Conservation (phyloP, 2,329 filamentous ascomycete genomes). For the Fusarium acutatum region DNA sequence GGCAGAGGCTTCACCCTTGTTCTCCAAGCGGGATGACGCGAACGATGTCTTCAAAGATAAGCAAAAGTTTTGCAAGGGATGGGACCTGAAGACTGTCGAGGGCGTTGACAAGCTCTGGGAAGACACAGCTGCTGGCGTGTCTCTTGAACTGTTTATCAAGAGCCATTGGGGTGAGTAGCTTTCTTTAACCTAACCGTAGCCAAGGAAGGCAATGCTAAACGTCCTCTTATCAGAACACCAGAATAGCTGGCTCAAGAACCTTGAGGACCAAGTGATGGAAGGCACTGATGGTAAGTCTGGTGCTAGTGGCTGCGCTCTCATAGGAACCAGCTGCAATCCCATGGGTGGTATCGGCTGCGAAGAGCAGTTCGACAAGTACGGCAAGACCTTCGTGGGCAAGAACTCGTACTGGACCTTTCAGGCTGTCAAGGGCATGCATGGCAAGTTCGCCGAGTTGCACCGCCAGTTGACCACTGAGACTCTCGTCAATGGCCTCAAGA, state of each 20-base stretch:
- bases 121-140: neutral
- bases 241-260: constrained; percentile 11
- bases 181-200: too few species aligned
- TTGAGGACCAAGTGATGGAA: neutral
- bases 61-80: constrained; percentile 1
- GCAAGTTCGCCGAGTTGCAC: constrained; percentile 6
- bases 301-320: neutral
- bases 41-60: neutral
- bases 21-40: neutral
- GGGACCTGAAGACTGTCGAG: constrained; percentile 5
- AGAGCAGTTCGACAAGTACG: constrained; percentile 6
- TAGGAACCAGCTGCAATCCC: neutral
- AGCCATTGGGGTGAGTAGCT: neutral
- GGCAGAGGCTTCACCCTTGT: neutral
- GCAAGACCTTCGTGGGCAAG: neutral
- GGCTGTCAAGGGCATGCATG: constrained; percentile 14
- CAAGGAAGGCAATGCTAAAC: too few species aligned
- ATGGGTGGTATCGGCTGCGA: neutral
- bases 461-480: constrained; percentile 12
- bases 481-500: constrained; percentile 1
- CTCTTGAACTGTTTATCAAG: constrained; percentile 16
- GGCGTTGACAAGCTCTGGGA: constrained; percentile 14
- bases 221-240: too few species aligned
- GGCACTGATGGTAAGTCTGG: constrained; percentile 9
- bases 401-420: constrained; percentile 24